Percentiles rank a stretch among this genome's conserved stretches.
Conservation (phyloP, 768 basidiomycete species). For the Exidia glandulosa region DNA sequence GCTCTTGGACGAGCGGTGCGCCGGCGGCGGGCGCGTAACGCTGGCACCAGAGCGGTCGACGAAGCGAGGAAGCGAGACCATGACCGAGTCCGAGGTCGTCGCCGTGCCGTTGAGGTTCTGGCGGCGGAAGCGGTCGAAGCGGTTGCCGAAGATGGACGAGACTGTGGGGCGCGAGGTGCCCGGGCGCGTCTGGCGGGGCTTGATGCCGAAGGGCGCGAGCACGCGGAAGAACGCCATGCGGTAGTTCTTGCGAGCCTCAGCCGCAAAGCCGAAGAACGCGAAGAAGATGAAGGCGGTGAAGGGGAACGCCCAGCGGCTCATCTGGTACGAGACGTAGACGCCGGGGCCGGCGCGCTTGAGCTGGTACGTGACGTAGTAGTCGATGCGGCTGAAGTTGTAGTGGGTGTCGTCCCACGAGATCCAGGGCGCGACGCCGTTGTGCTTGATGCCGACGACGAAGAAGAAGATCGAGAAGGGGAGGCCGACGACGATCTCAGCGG, state of each 20-base stretch:
- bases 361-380: constrained; percentile 16
- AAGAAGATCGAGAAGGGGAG: constrained; percentile 10
- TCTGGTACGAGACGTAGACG: neutral
- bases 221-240: neutral
- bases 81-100: neutral
- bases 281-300: constrained; percentile 33
- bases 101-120: neutral
- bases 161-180: neutral
- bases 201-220: neutral
- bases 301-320: constrained; percentile 29
- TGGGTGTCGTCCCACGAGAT: constrained; percentile 43
- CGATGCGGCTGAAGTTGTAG: constrained; percentile 26
- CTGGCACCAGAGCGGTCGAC: neutral
- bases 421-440: constrained; percentile 26
- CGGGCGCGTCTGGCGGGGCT: neutral
- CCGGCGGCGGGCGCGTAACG: too few species aligned
- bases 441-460: neutral
- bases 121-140: neutral
- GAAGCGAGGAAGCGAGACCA: neutral
- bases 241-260: constrained; percentile 26
- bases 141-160: neutral
- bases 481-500: constrained; percentile 23
- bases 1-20: neutral
- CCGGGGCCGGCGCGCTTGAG: neutral
- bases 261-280: constrained; percentile 43